Evolutionary conservation across 768 basidiomycete genomes (phyloP).

Genomic region (Naganishia vaughanmartiniae): DNA sequence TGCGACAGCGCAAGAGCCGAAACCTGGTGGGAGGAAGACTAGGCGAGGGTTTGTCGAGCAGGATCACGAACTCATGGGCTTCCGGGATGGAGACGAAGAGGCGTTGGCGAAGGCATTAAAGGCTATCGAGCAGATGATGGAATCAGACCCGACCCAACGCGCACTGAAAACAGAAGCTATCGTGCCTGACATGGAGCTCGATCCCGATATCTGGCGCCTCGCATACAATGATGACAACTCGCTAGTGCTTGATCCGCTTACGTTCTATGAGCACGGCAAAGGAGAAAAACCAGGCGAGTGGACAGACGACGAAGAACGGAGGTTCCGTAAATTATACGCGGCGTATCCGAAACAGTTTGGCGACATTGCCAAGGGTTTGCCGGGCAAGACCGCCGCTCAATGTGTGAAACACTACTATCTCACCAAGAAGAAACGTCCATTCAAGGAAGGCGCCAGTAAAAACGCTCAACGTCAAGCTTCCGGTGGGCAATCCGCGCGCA

Average conservation of each 20-base stretch:
- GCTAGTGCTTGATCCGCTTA: conserved; percentile 66
- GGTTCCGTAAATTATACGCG: conserved; percentile 75
- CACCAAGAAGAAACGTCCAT: conserved; percentile 65
- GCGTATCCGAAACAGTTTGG: conserved; percentile 88
- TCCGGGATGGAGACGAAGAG: conserved; percentile 31
- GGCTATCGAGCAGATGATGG: conserved; percentile 28
- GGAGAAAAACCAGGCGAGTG: conserved; percentile 60
- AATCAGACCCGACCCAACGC: conserved; percentile 72
- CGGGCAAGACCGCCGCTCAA: conserved; percentile 77
- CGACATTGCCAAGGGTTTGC: conserved; percentile 70
- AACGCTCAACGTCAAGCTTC: conserved; percentile 20
- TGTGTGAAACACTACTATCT: conserved; percentile 90
- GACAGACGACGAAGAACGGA: conserved; percentile 75
- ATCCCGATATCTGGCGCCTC: conserved; percentile 55
- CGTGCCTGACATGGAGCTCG: conserved; percentile 84
- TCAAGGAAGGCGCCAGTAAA: conserved; percentile 23
- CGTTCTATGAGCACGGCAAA: conserved; percentile 71
- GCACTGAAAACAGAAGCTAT: conserved; percentile 75
- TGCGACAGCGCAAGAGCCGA: conserved; percentile 19
- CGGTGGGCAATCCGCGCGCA: conserved; percentile 19
- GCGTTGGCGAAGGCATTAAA: conserved; percentile 23
- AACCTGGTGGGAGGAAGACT: conserved; percentile 15
- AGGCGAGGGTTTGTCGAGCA: conserved; percentile 24
- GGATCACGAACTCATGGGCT: conserved; percentile 28
- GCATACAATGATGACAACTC: conserved; percentile 77